These are phyloP conservation scores for Populus nigra DNA, from an alignment of 345 rosid species.

Conservation along the genomic window DNA sequence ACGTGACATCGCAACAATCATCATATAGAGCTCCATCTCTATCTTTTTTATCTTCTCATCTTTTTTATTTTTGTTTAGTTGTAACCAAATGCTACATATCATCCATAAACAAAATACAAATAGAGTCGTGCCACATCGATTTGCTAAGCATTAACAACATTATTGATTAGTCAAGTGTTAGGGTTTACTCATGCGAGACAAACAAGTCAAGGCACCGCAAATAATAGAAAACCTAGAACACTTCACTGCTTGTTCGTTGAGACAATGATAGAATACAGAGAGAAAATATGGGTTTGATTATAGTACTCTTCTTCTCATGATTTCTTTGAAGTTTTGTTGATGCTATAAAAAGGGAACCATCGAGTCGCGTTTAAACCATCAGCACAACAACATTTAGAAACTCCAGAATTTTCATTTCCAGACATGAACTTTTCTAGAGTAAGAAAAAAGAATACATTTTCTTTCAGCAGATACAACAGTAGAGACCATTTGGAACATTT, in stretches of 20 bases:
- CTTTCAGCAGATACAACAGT: not conserved
- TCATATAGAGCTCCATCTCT: too few relatives aligned
- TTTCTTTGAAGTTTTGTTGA: not conserved
- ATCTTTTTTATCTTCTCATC: too few relatives aligned
- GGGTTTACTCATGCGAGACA: not conserved
- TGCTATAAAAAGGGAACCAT: not conserved
- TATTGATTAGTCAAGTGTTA: not conserved
- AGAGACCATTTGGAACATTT: not conserved
- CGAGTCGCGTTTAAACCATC: not conserved
- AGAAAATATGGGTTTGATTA: too few relatives aligned
- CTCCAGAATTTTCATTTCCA: not conserved
- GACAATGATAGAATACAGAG: not conserved
- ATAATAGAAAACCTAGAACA: not conserved
- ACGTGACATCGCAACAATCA: too few relatives aligned
- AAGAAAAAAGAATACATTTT: not conserved
- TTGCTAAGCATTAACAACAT: too few relatives aligned
- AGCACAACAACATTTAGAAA: not conserved
- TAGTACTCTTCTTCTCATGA: not conserved
- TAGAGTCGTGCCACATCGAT: too few relatives aligned
- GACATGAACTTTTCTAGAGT: not conserved
- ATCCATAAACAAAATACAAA: too few relatives aligned
- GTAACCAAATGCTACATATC: too few relatives aligned
- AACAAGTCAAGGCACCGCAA: not conserved
- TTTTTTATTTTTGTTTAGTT: too few relatives aligned
- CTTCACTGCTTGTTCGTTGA: not conserved